Evolutionary conservation across 345 rosid genomes (phyloP), one percentile per base, ranked within the genome.

Genomic region (Populus nigra): DNA sequence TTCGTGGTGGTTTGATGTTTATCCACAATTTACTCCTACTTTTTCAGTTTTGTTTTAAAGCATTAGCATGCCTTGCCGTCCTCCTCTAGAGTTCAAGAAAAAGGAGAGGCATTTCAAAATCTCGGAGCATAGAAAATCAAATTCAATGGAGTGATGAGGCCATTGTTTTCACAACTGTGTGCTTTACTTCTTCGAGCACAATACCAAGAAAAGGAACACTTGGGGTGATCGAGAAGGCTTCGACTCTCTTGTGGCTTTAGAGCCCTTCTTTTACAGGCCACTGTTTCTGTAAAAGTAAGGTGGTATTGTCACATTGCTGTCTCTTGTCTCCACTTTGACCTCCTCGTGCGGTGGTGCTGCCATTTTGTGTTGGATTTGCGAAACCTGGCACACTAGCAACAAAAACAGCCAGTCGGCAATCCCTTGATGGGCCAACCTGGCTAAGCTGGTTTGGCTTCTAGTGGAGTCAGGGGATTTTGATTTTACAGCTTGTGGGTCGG

Each of bases 391-490:
- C 43, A 9, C 68, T 57, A 50, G 31, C 77, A 73, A 45, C 73
- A 49, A 68, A 76, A 71, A 78, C 73, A 15, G 75, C 67, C 71
- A 55, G 88, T 74, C 78, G 70, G 79, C 81, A 73, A 39, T 47
- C 71, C 82, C 86, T 69, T 23, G 69, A 73, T 25, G 84, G 84
- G 17, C 83, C 85, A 75, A 73, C 68, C 71, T 76, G 81, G 79
- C 82, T 76, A 23, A 73, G 62, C 35, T 78, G 77, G 78, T 59
- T 86, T 29, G 71, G 77, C 83, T 69, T 83, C 62, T 78, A 41
- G 77, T 73, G 67, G 29, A 66, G 33, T 47, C 74, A 77, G 59
- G 36, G 57, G 6, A n/a, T n/a, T 66, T 63, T 65, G 41, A 61
- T 82, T 68, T 82, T 73, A 41, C 80, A 82, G 79, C 72, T 78